Evolutionary conservation across 23 red algal species (phyloP).

Genomic region (Agarophyton chilense): DNA sequence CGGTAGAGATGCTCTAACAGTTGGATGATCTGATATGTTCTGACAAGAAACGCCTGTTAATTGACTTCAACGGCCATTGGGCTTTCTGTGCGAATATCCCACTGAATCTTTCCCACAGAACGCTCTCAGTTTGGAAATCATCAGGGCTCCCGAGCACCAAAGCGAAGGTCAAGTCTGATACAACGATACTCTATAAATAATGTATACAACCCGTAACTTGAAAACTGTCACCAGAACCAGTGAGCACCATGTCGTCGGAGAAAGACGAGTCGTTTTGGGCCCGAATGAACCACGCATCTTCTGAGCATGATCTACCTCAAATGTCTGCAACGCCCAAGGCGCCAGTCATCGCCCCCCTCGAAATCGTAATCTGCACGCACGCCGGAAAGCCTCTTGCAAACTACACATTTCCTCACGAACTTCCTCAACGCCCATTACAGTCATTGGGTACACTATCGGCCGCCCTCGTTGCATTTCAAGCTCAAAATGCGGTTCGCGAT

Average conservation of each 20-base stretch:
- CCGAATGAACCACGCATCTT: conserved; percentile 54
- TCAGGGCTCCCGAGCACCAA: no score
- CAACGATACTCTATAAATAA: no score
- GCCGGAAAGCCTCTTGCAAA: conserved; percentile 67
- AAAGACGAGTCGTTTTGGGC: conserved; percentile 42
- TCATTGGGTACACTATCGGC: conserved; percentile 39
- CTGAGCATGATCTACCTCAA: conserved; percentile 32
- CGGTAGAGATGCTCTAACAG: no score
- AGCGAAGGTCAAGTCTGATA: no score
- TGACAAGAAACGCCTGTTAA: no score
- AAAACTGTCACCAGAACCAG: no score
- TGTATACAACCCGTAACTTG: no score
- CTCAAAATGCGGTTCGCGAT: background rate
- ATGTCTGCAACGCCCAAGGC: conserved; percentile 9
- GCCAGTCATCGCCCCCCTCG: conserved; percentile 17
- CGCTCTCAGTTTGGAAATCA: no score
- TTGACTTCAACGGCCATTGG: no score
- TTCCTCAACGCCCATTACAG: conserved; percentile 8
- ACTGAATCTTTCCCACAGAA: no score
- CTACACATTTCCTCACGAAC: background rate
- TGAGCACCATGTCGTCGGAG: background rate
- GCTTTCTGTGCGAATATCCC: no score
- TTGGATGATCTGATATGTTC: no score
- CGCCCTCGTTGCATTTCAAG: conserved; percentile 29
- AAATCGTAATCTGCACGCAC: conserved; percentile 48